Conservation (phyloP, 441 rosid genomes). For the Syzygium malaccense region DNA sequence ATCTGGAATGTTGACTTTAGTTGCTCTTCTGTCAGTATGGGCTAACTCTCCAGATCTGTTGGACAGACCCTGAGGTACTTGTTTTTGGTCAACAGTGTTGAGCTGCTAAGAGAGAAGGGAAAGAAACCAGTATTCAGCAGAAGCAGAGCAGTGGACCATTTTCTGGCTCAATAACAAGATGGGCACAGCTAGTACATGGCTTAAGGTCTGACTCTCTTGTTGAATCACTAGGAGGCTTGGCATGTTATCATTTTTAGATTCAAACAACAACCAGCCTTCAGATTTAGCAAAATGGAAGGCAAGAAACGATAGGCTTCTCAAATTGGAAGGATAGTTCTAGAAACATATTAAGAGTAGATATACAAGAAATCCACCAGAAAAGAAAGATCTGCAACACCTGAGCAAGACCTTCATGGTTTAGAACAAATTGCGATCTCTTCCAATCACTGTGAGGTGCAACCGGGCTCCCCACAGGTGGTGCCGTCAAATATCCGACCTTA, state of each 20-base stretch:
- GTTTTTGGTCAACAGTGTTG: conserved; percentile 48
- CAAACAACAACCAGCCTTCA: background rate
- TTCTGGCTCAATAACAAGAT: background rate
- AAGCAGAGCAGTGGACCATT: background rate
- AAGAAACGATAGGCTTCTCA: background rate
- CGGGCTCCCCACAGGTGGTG: conserved; percentile 65
- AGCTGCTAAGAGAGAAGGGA: conserved; percentile 23
- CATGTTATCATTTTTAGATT: background rate
- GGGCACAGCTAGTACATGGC: background rate
- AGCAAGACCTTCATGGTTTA: conserved; percentile 80
- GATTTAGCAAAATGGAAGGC: background rate
- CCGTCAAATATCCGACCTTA: conserved; percentile 79
- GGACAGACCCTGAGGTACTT: conserved; percentile 47
- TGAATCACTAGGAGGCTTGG: background rate
- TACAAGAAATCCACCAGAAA: background rate
- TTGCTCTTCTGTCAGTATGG: conserved; percentile 45
- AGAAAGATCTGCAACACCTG: conserved; percentile 33
- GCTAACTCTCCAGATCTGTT: conserved; percentile 37
- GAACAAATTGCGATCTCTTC: conserved; percentile 69
- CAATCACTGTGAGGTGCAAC: conserved; percentile 90
- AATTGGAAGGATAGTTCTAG: background rate
- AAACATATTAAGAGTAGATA: background rate
- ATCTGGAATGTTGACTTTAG: conserved; percentile 66
- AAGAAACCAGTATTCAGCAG: background rate
- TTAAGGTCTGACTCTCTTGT: background rate